Evolutionary conservation across 2,329 filamentous ascomycete genomes (phyloP).

Genomic region (Penicillium corylophilum): DNA sequence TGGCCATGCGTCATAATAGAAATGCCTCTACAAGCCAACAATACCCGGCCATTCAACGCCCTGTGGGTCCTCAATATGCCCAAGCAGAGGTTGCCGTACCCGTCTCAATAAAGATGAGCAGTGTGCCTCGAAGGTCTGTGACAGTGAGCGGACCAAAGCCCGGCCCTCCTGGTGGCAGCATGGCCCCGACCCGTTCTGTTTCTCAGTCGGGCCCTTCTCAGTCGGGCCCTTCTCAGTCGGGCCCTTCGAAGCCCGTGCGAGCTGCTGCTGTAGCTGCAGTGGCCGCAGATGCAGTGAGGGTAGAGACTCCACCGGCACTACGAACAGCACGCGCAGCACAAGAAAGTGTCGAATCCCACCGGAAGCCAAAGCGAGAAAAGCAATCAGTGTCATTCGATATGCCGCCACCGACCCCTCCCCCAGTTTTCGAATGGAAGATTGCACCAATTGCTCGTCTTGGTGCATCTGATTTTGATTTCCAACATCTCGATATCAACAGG

Average conservation of each 20-base stretch:
- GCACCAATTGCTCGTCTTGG: slow-evolving; percentile 62
- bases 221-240: slow-evolving; percentile 19
- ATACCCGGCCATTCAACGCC: slow-evolving; percentile 15
- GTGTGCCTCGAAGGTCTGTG: slow-evolving; percentile 27
- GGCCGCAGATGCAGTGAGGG: slow-evolving; percentile 10
- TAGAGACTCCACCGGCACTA: slow-evolving; percentile 12
- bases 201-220: slow-evolving; percentile 14
- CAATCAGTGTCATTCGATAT: slow-evolving; percentile 49
- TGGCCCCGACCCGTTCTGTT: slow-evolving; percentile 13
- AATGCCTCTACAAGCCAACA: slow-evolving; percentile 20
- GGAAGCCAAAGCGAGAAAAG: slow-evolving; percentile 33
- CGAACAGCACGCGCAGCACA: slow-evolving; percentile 17
- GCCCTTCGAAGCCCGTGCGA: slow-evolving; percentile 1
- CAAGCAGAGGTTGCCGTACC: slow-evolving; percentile 12
- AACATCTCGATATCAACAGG: slow-evolving; percentile 48
- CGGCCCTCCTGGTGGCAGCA: not conserved
- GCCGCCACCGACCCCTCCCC: slow-evolving; percentile 47
- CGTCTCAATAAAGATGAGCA: slow-evolving; percentile 19
- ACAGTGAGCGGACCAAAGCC: slow-evolving; percentile 22
- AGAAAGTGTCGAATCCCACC: slow-evolving; percentile 22
- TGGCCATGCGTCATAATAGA: slow-evolving; percentile 17
- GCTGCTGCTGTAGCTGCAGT: not conserved
- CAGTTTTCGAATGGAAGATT: slow-evolving; percentile 65
- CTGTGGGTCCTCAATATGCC: slow-evolving; percentile 23
- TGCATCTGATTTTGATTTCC: slow-evolving; percentile 61